Conservation (phyloP, 768 basidiomycete species). For the Mycena amicta region DNA sequence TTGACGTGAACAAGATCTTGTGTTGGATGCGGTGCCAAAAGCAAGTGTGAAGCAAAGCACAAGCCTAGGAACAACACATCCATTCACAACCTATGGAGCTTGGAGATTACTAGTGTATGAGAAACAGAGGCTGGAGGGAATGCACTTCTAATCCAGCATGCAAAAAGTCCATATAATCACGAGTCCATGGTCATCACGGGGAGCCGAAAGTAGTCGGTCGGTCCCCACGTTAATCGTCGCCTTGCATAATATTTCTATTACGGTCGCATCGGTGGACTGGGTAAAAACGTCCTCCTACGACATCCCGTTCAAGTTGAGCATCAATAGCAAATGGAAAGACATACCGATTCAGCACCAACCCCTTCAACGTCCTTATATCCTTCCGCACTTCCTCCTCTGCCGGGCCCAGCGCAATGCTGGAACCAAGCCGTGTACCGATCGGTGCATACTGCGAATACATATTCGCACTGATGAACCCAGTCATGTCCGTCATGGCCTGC, state of each 20-base stretch:
- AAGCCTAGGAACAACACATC: too few species aligned
- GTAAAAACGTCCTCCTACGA: slow-evolving; percentile 33
- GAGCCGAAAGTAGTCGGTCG: too few species aligned
- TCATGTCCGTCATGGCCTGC: slow-evolving; percentile 69
- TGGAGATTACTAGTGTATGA: too few species aligned
- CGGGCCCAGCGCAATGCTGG: slow-evolving; percentile 30
- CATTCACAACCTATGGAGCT: too few species aligned
- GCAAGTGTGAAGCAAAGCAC: too few species aligned
- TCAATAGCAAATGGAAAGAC: slow-evolving; percentile 21
- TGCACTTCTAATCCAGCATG: too few species aligned
- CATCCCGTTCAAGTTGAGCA: not conserved
- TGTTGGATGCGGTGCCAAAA: too few species aligned
- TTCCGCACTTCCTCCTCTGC: slow-evolving; percentile 71
- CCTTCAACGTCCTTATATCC: slow-evolving; percentile 79
- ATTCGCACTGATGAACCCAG: slow-evolving; percentile 78
- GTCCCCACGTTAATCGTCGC: too few species aligned
- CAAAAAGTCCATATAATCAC: too few species aligned
- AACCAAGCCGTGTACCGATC: slow-evolving; percentile 32
- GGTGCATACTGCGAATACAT: slow-evolving; percentile 58
- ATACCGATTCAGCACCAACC: slow-evolving; percentile 74
- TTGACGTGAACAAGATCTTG: too few species aligned
- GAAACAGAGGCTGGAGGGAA: too few species aligned
- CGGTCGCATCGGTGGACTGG: slow-evolving; percentile 12
- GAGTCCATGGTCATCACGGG: too few species aligned
- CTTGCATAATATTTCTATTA: not conserved